A percentile compares a stretch with the other conserved stretches of the same genome.
Conservation (phyloP, 495 filamentous ascomycete genomes). For the Daldinia caldariorum region DNA sequence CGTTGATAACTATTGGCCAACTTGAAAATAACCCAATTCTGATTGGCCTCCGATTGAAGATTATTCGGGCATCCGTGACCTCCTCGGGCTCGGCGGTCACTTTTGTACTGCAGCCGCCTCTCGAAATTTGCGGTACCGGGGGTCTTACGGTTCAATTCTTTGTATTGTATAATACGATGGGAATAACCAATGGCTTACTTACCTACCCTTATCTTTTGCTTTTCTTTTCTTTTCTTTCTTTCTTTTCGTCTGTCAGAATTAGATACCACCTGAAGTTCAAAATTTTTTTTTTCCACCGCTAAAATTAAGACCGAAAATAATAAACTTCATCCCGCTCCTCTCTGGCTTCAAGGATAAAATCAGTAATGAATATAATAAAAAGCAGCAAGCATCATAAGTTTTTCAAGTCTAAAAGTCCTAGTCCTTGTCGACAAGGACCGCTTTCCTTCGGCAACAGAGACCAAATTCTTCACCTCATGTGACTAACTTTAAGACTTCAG, state of each 20-base stretch:
- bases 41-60: constrained; percentile 41
- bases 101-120: constrained; percentile 28
- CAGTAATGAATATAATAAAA: background rate
- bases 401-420: background rate
- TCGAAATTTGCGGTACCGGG: constrained; percentile 19
- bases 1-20: constrained; percentile 16
- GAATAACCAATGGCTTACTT: background rate
- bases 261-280: too few relatives aligned
- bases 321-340: too few relatives aligned
- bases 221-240: too few relatives aligned
- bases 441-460: constrained; percentile 46
- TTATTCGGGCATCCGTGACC: constrained; percentile 40
- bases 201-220: background rate
- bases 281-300: too few relatives aligned
- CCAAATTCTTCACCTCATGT: constrained; percentile 42
- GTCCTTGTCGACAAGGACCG: constrained; percentile 21
- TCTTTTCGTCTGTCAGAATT: too few relatives aligned
- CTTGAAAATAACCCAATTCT: constrained; percentile 21
- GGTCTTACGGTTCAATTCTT: constrained; percentile 8
- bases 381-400: background rate
- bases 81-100: constrained; percentile 40
- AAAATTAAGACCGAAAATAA: too few relatives aligned
- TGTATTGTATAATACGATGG: background rate
- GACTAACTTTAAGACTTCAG: constrained; percentile 38
- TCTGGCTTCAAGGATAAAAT: background rate